A percentile compares a stretch with the other conserved stretches of the same genome.
Evolutionary conservation across 805 yeast genomes (phyloP).

Genomic region (Saccharomycopsis sp.): DNA sequence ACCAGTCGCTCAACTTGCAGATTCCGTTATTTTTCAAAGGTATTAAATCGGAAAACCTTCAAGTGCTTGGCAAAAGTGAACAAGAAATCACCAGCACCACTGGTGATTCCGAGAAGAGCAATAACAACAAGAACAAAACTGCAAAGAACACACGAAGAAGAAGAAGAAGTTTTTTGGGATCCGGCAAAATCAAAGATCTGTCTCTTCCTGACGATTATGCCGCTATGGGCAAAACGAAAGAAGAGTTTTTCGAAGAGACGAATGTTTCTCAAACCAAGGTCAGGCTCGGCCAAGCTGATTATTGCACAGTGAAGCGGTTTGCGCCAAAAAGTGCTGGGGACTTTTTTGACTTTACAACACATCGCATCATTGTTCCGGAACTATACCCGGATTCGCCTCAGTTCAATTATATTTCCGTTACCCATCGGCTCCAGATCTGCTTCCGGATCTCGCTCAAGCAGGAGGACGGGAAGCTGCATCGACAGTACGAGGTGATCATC

Average conservation of each 20-base stretch:
- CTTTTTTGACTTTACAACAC: constrained; percentile 7
- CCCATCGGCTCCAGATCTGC: constrained; percentile 63
- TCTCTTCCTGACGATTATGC: constrained; percentile 16
- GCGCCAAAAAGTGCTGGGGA: constrained; percentile 2
- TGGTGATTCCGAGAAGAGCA: not conserved
- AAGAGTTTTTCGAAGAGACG: constrained; percentile 7
- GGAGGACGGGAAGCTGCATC: constrained; percentile 38
- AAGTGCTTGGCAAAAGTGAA: not conserved
- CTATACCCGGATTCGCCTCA: constrained; percentile 55
- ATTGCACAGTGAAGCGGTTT: constrained; percentile 5
- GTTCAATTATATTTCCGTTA: constrained; percentile 50
- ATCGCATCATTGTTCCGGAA: constrained; percentile 20
- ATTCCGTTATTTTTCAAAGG: constrained; percentile 20
- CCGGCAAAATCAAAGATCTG: not conserved
- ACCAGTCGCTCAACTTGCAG: constrained; percentile 5
- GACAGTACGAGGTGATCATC: constrained; percentile 74
- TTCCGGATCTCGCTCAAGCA: constrained; percentile 42
- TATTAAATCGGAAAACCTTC: constrained; percentile 5
- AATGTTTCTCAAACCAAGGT: constrained; percentile 9
- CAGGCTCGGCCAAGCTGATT: constrained; percentile 9
- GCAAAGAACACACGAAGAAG: not conserved
- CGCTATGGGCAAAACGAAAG: not conserved
- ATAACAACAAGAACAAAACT: not conserved
- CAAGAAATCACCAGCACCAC: not conserved
- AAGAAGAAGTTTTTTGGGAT: not conserved